Evolutionary conservation across 2,329 filamentous ascomycete species (phyloP), one percentile per base, ranked within the genome.

Genomic region (Esteya vermicola): DNA sequence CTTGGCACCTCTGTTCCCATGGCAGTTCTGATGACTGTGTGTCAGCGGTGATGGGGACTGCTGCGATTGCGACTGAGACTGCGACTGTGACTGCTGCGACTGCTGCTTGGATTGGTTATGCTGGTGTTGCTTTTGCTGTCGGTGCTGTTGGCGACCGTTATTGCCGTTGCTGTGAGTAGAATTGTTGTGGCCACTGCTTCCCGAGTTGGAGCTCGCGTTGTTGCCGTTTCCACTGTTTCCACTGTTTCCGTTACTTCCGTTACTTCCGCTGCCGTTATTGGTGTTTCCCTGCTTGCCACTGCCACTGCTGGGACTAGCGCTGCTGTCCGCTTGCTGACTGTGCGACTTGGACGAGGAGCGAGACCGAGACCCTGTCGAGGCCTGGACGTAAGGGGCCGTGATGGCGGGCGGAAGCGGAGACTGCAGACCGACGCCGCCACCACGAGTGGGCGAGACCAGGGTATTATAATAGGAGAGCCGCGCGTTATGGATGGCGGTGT

Each of bases 391-490:
- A 45, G 72, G 67, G 42, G 70, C 60, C 39, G 72, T 72, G 46
- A 75, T 57, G 44, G 71, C 58, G 38, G 72, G 66, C 45, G 70
- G 65, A 45, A 74, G 64, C 43, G 72, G 59, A 43, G 68, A 64
- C 52, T 75, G 72, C 43, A 76, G 57, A 50, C 71, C 69, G 49
- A 69, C 68, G 50, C 71, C 52, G 23, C 58, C 59, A 45, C 57
- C 55, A 51, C 72, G 62, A 42, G 68, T 62, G 36, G 72, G 67
- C 39, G 73, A 71, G 48, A 79, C 67, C 53, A 79, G 71, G 52
- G 70, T 72, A 57, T 78, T 79, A 64, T 79, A 79, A 49, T 77
- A 68, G 38, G 73, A 64, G 41, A 80, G 67, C 57, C 76, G 72
- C 40, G 70, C 71, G 52, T 78, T 70, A 57, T 75, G 74, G 47